These are phyloP conservation scores for Colletotrichum magnum DNA, from an alignment of 2,329 filamentous ascomycete species.

Conservation along the genomic window DNA sequence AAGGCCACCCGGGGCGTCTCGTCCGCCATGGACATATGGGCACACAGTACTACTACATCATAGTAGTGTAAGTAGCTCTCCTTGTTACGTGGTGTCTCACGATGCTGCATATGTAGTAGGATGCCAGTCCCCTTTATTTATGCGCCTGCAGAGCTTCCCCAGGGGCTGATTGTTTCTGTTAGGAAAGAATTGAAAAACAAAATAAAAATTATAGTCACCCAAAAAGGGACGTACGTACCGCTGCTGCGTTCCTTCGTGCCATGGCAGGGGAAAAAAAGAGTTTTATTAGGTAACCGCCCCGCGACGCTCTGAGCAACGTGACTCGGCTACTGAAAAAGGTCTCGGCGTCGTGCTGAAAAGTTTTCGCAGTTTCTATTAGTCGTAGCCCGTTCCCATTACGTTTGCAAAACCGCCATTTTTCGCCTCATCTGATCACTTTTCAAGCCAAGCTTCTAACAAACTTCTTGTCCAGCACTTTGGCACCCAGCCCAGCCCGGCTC, in stretches of 20 bases:
- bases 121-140: too few relatives aligned
- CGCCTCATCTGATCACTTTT: constrained; percentile 40
- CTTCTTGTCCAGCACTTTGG: constrained; percentile 6
- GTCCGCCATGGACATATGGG: not conserved
- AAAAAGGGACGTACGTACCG: not conserved
- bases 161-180: too few relatives aligned
- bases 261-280: too few relatives aligned
- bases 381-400: constrained; percentile 46
- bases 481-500: constrained; percentile 20
- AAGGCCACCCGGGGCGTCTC: constrained; percentile 8
- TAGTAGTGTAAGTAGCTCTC: not conserved
- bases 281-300: constrained; percentile 22
- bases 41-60: not conserved
- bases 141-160: too few relatives aligned
- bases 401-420: constrained; percentile 43
- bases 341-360: constrained; percentile 32
- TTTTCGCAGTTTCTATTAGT: constrained; percentile 41
- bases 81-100: not conserved
- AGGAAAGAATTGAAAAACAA: too few relatives aligned
- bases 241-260: not conserved
- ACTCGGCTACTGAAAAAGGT: constrained; percentile 21
- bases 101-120: too few relatives aligned
- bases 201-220: too few relatives aligned
- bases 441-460: constrained; percentile 26
- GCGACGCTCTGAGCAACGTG: constrained; percentile 14